These are phyloP conservation scores for Bromus sterilis DNA, from an alignment of 176 grass and related monocot genomes.

Conservation along the genomic window DNA sequence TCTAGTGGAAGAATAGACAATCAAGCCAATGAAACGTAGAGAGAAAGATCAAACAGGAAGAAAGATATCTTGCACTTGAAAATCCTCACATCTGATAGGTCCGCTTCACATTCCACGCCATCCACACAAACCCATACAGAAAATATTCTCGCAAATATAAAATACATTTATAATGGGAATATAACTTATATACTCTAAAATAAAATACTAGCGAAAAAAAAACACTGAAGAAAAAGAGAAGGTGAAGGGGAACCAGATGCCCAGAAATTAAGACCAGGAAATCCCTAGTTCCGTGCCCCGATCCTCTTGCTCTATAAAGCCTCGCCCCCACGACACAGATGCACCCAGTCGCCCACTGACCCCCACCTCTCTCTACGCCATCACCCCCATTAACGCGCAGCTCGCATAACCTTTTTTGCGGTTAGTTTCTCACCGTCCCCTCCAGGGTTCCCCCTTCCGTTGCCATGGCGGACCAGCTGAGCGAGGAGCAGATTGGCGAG, in stretches of 20 bases:
- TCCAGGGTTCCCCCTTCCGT: neutral
- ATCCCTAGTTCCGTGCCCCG: neutral
- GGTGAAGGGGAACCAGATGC: neutral
- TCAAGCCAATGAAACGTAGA: neutral
- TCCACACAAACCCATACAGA: neutral
- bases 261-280: neutral
- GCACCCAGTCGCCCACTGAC: neutral
- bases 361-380: neutral
- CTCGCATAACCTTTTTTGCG: neutral
- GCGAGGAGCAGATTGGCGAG: slow-evolving; percentile 66
- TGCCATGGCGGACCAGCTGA: slow-evolving; percentile 60
- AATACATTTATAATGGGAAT: neutral
- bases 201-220: neutral
- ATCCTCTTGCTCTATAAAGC: neutral
- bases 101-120: neutral
- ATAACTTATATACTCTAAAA: neutral
- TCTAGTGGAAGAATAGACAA: neutral
- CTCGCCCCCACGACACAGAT: neutral
- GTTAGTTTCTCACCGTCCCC: no score
- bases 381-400: neutral
- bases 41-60: neutral
- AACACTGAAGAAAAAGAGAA: neutral
- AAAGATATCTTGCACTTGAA: neutral
- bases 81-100: neutral
- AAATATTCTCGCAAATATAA: neutral